phyloP scores from a whole-genome alignment of 306 rosid genomes.

The Elaeagnus macrophylla region DNA sequence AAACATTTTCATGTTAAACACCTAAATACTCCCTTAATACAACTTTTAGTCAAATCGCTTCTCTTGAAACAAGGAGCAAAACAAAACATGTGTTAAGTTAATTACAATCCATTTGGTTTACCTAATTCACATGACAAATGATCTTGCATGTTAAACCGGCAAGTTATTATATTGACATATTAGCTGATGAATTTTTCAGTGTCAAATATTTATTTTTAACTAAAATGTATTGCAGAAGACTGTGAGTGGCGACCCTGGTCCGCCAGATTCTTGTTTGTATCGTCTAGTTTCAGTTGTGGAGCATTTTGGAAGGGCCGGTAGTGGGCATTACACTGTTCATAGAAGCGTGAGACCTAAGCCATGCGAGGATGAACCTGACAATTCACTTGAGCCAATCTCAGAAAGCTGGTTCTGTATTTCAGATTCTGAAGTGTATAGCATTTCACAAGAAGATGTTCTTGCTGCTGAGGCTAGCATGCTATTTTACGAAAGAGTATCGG shows the following conservation, averaged over 20 bases:
- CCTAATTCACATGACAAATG: too few species aligned
- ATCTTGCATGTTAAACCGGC: conserved; percentile 1
- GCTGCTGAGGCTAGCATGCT: conserved; percentile 84
- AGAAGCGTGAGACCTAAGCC: conserved; percentile 41
- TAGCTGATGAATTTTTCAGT: not conserved
- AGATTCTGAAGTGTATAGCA: conserved; percentile 64
- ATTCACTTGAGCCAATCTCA: conserved; percentile 19
- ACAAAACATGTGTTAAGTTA: too few species aligned
- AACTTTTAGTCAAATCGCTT: too few species aligned
- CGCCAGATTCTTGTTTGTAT: conserved; percentile 43
- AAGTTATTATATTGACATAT: not conserved
- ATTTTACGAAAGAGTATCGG: conserved; percentile 63
- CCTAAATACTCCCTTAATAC: too few species aligned
- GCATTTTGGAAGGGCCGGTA: conserved; percentile 73
- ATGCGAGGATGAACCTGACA: conserved; percentile 15
- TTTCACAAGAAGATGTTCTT: conserved; percentile 60
- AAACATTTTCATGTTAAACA: too few species aligned
- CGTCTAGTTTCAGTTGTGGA: conserved; percentile 74
- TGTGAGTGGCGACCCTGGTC: conserved; percentile 19
- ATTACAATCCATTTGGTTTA: not conserved
- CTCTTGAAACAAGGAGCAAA: too few species aligned
- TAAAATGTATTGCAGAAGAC: conserved; percentile 29
- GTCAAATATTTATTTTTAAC: too few species aligned
- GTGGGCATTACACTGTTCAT: conserved; percentile 92
- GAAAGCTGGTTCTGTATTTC: conserved; percentile 67